Evolutionary conservation across 768 basidiomycete species (phyloP), one percentile per base, ranked within the genome.

Genomic region (Boletus huronensis): DNA sequence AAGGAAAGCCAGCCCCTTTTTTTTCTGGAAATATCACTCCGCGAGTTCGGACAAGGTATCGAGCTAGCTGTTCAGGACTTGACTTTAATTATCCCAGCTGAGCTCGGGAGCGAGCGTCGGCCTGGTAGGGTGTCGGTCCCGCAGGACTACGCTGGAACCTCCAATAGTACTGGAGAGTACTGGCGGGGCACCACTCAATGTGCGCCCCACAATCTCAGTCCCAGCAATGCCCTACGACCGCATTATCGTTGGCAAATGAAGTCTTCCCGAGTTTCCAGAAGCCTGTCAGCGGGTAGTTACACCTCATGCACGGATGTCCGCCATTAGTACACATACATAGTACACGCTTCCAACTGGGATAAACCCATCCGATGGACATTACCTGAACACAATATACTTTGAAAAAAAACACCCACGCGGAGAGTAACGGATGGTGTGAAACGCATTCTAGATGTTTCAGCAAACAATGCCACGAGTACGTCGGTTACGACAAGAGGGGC

Each of bases 401-500:
- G 28, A 21, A 40, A n/a, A n/a, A 45, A 11, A 7, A 21, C 40
- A 39, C 52, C 35, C 26, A 28, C 39, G 14, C 48, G 38, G 14
- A 5, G 36, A 40, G 17, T 6, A 47, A 38, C 6, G 9, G 42
- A 52, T 47, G 28, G 13, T 40, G 44, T 34, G 25, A 54, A 62
- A 41, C 52, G 48, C 14, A 44, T 53, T 53, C 25, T 40, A 44
- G 34, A 55, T 36, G 53, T 26, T 46, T 52, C 36, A 53, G 51
- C 36, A 55, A 38, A 38, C 42, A 19, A 14, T 47, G 41, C 47
- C 55, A 44, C 48, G 38, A 40, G 40, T 47, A 55, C 42, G 39
- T 51, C 42, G 47, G 36, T 47, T 52, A 61, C 43, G 49, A 63
- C 41, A 55, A 52, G 31, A 52, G 47, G 23, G 31, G 11, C 42